phyloP scores from a whole-genome alignment of 1,139 yeast species.

The Pichiaceae sp. region DNA sequence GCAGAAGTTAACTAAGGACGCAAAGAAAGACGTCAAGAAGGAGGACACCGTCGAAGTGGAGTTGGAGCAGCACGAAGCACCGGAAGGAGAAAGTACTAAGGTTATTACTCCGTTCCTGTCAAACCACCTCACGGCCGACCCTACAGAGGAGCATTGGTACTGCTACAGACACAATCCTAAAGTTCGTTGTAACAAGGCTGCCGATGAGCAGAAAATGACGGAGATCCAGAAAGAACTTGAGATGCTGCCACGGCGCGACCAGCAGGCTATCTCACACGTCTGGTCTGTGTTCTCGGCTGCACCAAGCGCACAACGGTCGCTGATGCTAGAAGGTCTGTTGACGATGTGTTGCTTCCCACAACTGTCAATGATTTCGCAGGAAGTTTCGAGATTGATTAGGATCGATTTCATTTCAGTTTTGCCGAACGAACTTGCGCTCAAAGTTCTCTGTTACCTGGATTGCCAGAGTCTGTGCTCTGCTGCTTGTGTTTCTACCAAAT shows the following conservation, averaged over 20 bases:
- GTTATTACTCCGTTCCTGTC: constrained; percentile 20
- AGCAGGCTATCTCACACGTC: constrained; percentile 63
- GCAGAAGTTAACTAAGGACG: not conserved
- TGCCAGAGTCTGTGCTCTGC: constrained; percentile 89
- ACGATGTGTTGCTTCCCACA: constrained; percentile 95
- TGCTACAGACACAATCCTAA: constrained; percentile 94
- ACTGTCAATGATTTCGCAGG: constrained; percentile 71
- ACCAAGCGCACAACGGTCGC: constrained; percentile 55
- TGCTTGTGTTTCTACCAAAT: constrained; percentile 79
- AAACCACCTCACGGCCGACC: constrained; percentile 16
- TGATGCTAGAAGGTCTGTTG: constrained; percentile 75
- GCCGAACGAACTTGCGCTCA: constrained; percentile 79
- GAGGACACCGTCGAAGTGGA: not conserved
- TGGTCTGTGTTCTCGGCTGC: constrained; percentile 78
- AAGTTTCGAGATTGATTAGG: constrained; percentile 69
- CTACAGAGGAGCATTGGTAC: constrained; percentile 36
- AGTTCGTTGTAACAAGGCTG: constrained; percentile 57
- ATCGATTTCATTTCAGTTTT: constrained; percentile 82
- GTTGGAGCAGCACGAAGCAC: not conserved
- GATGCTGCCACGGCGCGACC: constrained; percentile 50
- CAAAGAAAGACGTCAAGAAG: too few species aligned
- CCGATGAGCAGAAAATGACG: constrained; percentile 60
- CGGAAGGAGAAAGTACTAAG: not conserved
- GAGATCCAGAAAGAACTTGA: constrained; percentile 55
- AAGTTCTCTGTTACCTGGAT: constrained; percentile 80